Base-by-base conservation (phyloP, 805 yeast species). In the Komagataella mondaviorum region DNA sequence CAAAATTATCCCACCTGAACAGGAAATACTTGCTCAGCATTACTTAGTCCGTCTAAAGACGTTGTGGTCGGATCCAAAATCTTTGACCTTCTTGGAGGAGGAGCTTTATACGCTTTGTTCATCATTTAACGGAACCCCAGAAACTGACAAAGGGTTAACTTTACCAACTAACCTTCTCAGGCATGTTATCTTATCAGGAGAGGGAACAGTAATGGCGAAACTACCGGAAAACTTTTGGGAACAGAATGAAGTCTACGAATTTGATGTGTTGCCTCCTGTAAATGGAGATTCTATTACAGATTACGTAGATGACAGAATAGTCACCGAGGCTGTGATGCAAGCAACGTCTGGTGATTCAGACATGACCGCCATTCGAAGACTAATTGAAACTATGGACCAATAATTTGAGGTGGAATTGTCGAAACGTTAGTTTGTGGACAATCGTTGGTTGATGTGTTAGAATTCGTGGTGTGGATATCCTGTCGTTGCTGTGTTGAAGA, bases 171-270 rank as follows among this genome's bases (percentile, higher is more conserved):
- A 83, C 58, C 68, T 86, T 53, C 57, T 85, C 10, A 71, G 95
- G 52, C 83, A 84, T 63, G 83, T 81, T 2, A 72, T 85, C 36
- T 64, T 85, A 46, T 81, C 89, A 0, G 86, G 85, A 16, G 93
- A 85, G 62, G 79, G 78, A 22, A 74, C 78, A 46, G 73, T 83
- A 1, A 80, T 85, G 85, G 86, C 87, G 1, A 76, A 77, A 56
- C 70, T 85, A 22, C 95, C 95, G 0, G 59, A 71, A 23, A 57
- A 64, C 2, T 71, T 83, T 22, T 85, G 88, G 85, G 73, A 75
- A 1, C 61, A 75, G 23, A 72, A 81, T 51, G 83, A 83, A 51
- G 72, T 81, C 14, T 79, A 70, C 59, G 95, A 85, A 56, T 85
- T 76, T 60, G 95, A 85, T 63, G 75, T 83, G 2, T 62, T 85